Evolutionary conservation across 1,139 yeast genomes (phyloP), one percentile per base, ranked within the genome.

Genomic region (Protomyces lactucae-debilis): DNA sequence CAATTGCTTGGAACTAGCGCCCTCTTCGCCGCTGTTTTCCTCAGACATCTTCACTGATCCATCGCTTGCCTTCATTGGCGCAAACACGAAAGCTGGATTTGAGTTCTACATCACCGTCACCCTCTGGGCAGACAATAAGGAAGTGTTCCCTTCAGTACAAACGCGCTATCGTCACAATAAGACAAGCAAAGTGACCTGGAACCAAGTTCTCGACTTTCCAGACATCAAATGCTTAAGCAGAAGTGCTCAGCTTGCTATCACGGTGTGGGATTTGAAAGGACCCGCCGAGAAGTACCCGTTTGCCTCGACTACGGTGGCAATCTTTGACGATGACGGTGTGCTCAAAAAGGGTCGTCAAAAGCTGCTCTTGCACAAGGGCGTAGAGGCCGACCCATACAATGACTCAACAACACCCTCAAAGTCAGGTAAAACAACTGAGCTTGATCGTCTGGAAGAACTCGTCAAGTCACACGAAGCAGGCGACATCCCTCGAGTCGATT

Each of bases 381-480:
- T 67, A 23, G 72, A 71, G 18, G 77, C 78, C 0, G 79, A 75
- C 52, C 77, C 77, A 6, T 68, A 70, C 55, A 67, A 69, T 10
- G 64, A 72, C 16, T 68, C 72, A 18, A 16, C 55, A 16, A 73
- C 79, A 0, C 72, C 74, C n/a, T 70, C 73, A 5, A 69, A 70
- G 10, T 69, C 71, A 9, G 70, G 70, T 40, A 71, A 72, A 9
- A 68, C 71, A 36, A 69, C 71, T 37, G 75, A 74, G 57, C 71
- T 76, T 69, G 77, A 77, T 61, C 73, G 77, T 5, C 72, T 85
- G 18, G 93, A 88, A 70, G 74, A 75, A 65, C 77, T 82, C 64
- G 76, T 88, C 53, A 85, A 87, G 67, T 77, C 76, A 57, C 88
- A 86, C 71, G 91, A 87, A 69, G 81, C 83, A 67, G 92, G 93